Evolutionary conservation across 139 green algal genomes (phyloP).

Genomic region (Coccomyxa sp.): DNA sequence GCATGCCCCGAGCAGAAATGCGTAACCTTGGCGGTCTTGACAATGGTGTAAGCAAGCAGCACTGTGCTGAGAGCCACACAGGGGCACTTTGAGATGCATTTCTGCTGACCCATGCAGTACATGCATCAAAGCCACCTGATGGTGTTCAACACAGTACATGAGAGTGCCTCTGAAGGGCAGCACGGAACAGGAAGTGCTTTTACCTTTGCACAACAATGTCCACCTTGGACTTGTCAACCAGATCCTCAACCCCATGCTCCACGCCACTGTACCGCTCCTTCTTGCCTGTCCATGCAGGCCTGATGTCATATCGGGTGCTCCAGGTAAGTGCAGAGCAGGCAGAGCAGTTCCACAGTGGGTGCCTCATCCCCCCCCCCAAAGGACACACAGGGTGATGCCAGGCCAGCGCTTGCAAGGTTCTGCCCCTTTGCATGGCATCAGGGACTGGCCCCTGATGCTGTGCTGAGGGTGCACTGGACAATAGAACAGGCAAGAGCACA

Average conservation of each 20-base stretch:
- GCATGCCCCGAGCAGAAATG: background rate
- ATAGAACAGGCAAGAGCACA: background rate
- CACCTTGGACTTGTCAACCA: constrained; percentile 78
- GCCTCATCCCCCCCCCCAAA: background rate
- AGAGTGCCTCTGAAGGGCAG: background rate
- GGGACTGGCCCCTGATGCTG: background rate
- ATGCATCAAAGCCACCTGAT: no score
- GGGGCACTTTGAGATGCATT: background rate
- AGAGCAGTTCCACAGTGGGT: background rate
- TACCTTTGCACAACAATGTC: constrained; percentile 53
- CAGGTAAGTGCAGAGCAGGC: background rate
- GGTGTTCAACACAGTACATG: background rate
- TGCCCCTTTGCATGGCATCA: background rate
- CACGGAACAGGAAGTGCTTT: background rate
- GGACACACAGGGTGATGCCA: background rate
- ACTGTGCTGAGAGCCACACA: background rate
- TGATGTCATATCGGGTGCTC: no score
- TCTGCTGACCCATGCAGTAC: background rate
- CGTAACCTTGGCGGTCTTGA: background rate
- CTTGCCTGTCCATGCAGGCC: constrained; percentile 28
- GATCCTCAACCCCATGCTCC: constrained; percentile 56
- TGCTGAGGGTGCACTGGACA: background rate
- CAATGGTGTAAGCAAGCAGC: background rate
- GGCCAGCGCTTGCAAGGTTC: background rate
- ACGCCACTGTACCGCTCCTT: constrained; percentile 77